Percentiles rank a stretch among this genome's conserved stretches.
phyloP scores from a whole-genome alignment of 73 alveolate genomes.

The Paramecium primaurelia region DNA sequence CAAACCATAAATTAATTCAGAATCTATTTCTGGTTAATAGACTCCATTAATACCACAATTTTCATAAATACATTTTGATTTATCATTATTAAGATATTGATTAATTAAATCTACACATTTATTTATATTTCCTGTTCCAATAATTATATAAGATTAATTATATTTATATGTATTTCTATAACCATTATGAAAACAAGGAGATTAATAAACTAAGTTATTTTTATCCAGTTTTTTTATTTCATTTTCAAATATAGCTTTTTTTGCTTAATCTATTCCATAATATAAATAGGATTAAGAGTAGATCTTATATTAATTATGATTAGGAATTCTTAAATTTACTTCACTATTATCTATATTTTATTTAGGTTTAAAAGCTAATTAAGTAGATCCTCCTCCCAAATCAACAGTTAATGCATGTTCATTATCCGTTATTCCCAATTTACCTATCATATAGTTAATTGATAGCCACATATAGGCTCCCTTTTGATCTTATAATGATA shows the following conservation, averaged over 20 bases:
- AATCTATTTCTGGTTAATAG: neutral
- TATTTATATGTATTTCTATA: neutral
- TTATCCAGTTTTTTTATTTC: neutral
- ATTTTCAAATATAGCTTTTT: neutral
- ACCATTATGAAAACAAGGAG: constrained; percentile 48
- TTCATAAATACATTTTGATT: neutral
- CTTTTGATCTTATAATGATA: constrained; percentile 44
- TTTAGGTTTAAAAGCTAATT: constrained; percentile 43
- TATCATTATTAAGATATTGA: constrained; percentile 35
- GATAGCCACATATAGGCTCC: constrained; percentile 63
- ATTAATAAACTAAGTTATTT: neutral
- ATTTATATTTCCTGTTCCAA: constrained; percentile 30
- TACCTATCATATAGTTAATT: constrained; percentile 31
- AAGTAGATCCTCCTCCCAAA: constrained; percentile 60
- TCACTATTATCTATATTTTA: neutral
- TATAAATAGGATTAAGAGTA: constrained; percentile 31
- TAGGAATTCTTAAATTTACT: constrained; percentile 25
- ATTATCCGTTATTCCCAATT: neutral
- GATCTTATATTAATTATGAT: constrained; percentile 34
- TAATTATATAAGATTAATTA: neutral
- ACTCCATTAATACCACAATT: constrained; percentile 39
- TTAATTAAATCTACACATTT: neutral
- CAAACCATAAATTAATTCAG: constrained; percentile 44
- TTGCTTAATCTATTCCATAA: constrained; percentile 47
- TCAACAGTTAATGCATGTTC: constrained; percentile 55